These are phyloP conservation scores for Salix suchowensis DNA, from an alignment of 345 rosid species.

Conservation along the genomic window DNA sequence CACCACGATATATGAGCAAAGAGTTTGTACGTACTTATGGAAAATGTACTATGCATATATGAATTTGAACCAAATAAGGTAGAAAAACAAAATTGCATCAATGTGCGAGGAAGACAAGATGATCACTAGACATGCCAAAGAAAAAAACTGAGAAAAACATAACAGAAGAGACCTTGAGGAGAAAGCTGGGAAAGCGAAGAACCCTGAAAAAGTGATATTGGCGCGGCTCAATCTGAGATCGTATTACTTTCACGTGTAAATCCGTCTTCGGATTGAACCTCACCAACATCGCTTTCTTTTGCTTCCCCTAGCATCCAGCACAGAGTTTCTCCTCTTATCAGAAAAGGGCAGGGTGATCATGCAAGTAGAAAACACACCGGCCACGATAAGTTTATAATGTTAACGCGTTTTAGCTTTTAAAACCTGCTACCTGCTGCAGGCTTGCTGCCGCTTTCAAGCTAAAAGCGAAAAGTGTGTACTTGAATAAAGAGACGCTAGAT, in stretches of 20 bases:
- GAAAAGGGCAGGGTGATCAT: background rate
- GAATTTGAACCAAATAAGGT: too few relatives aligned
- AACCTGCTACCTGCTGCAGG: background rate
- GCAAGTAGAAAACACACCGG: conserved; percentile 6
- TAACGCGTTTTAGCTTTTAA: conserved; percentile 14
- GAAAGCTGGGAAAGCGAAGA: conserved; percentile 15
- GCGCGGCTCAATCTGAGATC: conserved; percentile 99
- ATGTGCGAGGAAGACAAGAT: background rate
- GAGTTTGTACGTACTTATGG: background rate
- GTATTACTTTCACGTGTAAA: conserved; percentile 37
- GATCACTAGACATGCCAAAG: background rate
- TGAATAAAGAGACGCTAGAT: conserved; percentile 20
- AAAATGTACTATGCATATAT: background rate
- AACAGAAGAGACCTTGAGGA: background rate
- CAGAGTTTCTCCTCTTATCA: background rate
- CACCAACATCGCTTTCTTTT: conserved; percentile 80
- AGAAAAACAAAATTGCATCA: background rate
- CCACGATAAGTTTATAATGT: background rate
- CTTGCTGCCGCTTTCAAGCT: conserved; percentile 16
- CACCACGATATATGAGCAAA: too few relatives aligned
- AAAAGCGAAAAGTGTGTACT: conserved; percentile 3
- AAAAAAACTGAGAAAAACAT: background rate
- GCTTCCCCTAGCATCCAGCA: conserved; percentile 19
- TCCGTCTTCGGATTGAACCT: conserved; percentile 94
- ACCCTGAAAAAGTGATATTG: conserved; percentile 63